Percentiles rank a stretch among this genome's conserved stretches.
Evolutionary conservation across 306 rosid genomes (phyloP).

Genomic region (Sicyos baderoa): DNA sequence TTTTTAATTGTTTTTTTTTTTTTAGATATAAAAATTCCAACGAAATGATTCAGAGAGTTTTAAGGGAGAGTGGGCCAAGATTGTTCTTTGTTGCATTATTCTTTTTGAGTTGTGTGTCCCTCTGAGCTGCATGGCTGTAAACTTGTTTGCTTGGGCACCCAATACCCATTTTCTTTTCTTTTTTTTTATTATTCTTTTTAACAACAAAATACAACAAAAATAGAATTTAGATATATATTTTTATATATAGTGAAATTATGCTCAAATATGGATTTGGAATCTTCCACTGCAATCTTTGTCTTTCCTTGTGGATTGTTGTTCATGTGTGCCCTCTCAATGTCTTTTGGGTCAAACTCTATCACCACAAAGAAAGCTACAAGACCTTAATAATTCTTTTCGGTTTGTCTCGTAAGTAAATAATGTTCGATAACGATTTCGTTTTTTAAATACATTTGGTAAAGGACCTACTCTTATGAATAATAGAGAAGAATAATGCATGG

Average conservation of each 20-base stretch:
- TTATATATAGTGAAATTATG: neutral
- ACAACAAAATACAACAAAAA: neutral
- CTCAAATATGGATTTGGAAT: constrained; percentile 8
- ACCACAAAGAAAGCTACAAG: neutral
- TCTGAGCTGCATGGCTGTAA: constrained; percentile 13
- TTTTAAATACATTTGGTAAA: neutral
- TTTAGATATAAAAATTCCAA: neutral
- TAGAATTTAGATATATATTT: neutral
- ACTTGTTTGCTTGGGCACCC: neutral
- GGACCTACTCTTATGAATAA: neutral
- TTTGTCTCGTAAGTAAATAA: neutral
- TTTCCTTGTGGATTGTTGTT: constrained; percentile 18
- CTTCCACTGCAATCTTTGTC: constrained; percentile 20
- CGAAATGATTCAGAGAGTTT: constrained; percentile 7
- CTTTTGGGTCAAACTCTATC: neutral
- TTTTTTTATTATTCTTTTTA: neutral
- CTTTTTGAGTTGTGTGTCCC: neutral
- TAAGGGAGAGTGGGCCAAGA: neutral
- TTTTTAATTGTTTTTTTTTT: neutral
- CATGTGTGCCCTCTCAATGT: neutral
- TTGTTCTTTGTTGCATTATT: constrained; percentile 16
- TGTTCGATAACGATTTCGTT: neutral
- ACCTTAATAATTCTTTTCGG: neutral
- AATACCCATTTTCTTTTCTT: neutral
- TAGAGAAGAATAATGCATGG: constrained; percentile 38